Evolutionary conservation across 2,329 filamentous ascomycete species (phyloP).

Genomic region (Colletotrichum filicis): DNA sequence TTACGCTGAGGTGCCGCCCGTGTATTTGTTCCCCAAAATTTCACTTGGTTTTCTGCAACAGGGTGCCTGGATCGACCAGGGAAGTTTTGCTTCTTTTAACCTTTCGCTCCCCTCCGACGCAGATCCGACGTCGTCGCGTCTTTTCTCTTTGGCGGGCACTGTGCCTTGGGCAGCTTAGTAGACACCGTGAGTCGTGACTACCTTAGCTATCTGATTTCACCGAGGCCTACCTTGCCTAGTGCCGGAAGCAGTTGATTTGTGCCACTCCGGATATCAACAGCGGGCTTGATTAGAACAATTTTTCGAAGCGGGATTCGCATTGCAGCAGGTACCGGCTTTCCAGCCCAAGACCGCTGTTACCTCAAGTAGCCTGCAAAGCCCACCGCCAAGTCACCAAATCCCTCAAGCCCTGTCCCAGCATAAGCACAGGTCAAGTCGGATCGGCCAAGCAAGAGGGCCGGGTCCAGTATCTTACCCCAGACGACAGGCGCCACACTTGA

Average conservation of each 20-base stretch:
- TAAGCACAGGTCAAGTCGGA: conserved; percentile 8
- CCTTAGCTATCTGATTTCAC: not conserved
- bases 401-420: conserved; percentile 4
- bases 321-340: not conserved
- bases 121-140: not conserved
- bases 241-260: not conserved
- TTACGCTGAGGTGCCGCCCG: not conserved
- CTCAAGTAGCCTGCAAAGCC: not conserved
- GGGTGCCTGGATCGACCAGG: conserved; percentile 5
- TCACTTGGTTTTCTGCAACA: not conserved
- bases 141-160: not conserved
- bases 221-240: not conserved
- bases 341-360: not conserved
- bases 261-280: not conserved
- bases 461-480: conserved; percentile 30
- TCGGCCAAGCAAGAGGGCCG: conserved; percentile 24
- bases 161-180: not conserved
- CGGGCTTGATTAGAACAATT: not conserved
- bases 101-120: conserved; percentile 1
- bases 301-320: not conserved
- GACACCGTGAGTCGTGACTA: not conserved
- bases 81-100: conserved; percentile 2
- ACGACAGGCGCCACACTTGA: conserved; percentile 20
- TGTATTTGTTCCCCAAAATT: not conserved
- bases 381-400: not conserved